A percentile compares a stretch with the other conserved stretches of the same genome.
Evolutionary conservation across 768 basidiomycete genomes (phyloP).

Genomic region (Mycena chlorophos): DNA sequence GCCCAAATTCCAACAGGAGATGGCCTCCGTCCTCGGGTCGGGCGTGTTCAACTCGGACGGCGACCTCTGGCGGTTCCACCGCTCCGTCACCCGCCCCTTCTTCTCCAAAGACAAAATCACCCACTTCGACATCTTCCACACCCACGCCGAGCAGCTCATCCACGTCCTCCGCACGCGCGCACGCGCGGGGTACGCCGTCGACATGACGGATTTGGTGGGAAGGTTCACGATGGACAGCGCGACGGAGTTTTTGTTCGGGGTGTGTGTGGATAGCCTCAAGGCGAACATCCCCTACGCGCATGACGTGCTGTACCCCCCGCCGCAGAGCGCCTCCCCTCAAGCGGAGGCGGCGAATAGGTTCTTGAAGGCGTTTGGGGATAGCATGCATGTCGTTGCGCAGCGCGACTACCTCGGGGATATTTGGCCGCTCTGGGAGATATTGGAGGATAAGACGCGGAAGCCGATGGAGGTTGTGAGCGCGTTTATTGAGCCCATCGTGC

Average conservation of each 20-base stretch:
- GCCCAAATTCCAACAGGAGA: slow-evolving; percentile 14
- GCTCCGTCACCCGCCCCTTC: slow-evolving; percentile 41
- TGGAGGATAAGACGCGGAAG: slow-evolving; percentile 44
- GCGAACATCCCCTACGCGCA: slow-evolving; percentile 48
- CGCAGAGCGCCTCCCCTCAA: slow-evolving; percentile 2
- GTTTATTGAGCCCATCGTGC: slow-evolving; percentile 54
- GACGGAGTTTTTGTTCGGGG: slow-evolving; percentile 57
- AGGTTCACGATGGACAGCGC: slow-evolving; percentile 64
- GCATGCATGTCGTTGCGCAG: slow-evolving; percentile 40
- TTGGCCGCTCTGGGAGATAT: slow-evolving; percentile 57
- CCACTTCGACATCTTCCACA: slow-evolving; percentile 56
- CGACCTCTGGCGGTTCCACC: slow-evolving; percentile 57
- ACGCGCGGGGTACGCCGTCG: slow-evolving; percentile 48
- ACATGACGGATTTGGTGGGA: slow-evolving; percentile 57
- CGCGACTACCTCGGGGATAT: slow-evolving; percentile 41
- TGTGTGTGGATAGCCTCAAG: slow-evolving; percentile 45
- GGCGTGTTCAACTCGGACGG: slow-evolving; percentile 65
- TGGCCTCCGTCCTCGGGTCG: slow-evolving; percentile 25
- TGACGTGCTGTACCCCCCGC: slow-evolving; percentile 21
- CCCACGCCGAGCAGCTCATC: slow-evolving; percentile 49
- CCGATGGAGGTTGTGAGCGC: slow-evolving; percentile 48
- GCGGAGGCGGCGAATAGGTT: slow-evolving; percentile 36
- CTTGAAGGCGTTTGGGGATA: slow-evolving; percentile 47
- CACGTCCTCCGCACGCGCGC: slow-evolving; percentile 42
- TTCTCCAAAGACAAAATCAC: slow-evolving; percentile 55